Conservation (phyloP, 2,329 filamentous ascomycete species). For the Cercospora canescens region DNA sequence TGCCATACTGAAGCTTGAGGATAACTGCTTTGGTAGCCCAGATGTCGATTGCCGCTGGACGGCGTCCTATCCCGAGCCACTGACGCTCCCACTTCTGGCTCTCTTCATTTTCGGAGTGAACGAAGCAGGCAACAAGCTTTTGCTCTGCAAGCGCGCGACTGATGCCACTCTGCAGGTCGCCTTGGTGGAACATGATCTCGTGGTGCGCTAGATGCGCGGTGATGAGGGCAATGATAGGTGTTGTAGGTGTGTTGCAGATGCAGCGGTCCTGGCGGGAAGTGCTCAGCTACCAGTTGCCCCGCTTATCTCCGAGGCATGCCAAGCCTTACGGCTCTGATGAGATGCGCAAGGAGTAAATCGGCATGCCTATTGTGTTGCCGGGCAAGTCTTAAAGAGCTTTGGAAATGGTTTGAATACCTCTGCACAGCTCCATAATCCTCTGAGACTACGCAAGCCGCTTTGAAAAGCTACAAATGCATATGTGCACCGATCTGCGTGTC, state of each 20-base stretch:
- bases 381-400: no score
- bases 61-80: slow-evolving; percentile 28
- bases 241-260: not conserved
- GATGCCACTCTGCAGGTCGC: slow-evolving; percentile 79
- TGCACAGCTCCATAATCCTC: no score
- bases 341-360: no score
- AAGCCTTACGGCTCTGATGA: not conserved
- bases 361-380: no score
- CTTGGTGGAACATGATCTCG: slow-evolving; percentile 74
- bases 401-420: no score
- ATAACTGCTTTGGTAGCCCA: slow-evolving; percentile 66
- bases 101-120: slow-evolving; percentile 65
- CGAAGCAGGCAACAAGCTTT: slow-evolving; percentile 83
- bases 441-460: no score
- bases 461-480: no score
- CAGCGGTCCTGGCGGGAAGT: not conserved
- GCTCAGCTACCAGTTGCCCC: not conserved
- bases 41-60: slow-evolving; percentile 35
- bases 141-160: slow-evolving; percentile 69
- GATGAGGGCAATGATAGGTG: not conserved
- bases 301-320: not conserved
- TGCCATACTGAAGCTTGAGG: slow-evolving; percentile 69
- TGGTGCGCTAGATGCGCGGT: not conserved
- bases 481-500: no score
- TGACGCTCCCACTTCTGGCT: slow-evolving; percentile 53